Base-by-base conservation (phyloP, 352 stramenopile genomes). In the Thalassiosira livingstoniorum region DNA sequence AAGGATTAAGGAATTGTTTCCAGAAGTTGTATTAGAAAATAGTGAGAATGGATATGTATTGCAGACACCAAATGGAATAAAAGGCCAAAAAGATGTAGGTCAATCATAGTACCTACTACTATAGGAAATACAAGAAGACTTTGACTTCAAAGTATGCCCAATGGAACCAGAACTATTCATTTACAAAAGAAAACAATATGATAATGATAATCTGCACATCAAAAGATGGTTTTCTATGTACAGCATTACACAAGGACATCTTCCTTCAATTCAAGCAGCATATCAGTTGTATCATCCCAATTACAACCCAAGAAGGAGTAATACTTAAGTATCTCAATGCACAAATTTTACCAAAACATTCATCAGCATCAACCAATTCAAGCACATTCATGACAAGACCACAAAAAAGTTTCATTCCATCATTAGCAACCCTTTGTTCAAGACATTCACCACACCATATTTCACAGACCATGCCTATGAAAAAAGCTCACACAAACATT, bases 321-420 rank as follows among this genome's bases (percentile, higher is more conserved):
- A 31, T 73, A 3, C 21, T 73, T 1, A 64, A 65, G 15, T 65
- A 75, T 29, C 43, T 75, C n/a, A 75, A 75, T 32, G 4, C 43
- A 51, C 66, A 51, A 15, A 64, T 75, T 39, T 15, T 75, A 21
- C 66, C 64, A 55, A 53, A 45, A 54, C 45, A 21, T 45, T 45
- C 15, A 75, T 64, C 23, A 75, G 66, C 47, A 65, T 75, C 23
- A 32, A 75, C 29, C 66, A 75, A 58, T 68, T 54, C 5, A 5
- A 77, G 21, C 68, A 77, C 37, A 77, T 67, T 21, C 10, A 77
- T 42, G 43, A 61, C n/a, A 58, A 27, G 2, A 77, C 68, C 39
- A 4, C 68, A 58, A 54, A 67, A 15, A 39, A 55, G 10, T 77
- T 25, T 27, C 68, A 68, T 42, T 54, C n/a, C n/a, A n/a, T n/a